phyloP scores from a whole-genome alignment of 192 early-diverging fungal species.

The Podila epicladia region DNA sequence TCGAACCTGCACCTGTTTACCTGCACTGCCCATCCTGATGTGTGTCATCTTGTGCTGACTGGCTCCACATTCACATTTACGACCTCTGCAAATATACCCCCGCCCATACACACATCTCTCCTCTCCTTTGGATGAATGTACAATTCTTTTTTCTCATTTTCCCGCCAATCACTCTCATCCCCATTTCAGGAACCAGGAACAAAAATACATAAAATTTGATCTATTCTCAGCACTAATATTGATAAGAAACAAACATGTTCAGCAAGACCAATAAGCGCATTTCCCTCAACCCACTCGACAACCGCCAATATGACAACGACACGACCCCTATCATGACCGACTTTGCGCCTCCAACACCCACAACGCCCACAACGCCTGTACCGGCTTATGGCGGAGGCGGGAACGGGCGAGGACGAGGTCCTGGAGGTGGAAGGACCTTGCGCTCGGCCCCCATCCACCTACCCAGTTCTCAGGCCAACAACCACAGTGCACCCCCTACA shows the following conservation, averaged over 20 bases:
- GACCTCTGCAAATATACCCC: not conserved
- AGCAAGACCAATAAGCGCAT: conserved; percentile 36
- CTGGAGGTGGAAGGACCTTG: conserved; percentile 13
- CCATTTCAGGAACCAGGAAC: too few species aligned
- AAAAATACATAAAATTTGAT: too few species aligned
- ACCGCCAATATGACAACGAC: conserved; percentile 29
- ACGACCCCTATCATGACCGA: conserved; percentile 47
- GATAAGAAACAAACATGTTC: conserved; percentile 21
- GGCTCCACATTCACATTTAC: not conserved
- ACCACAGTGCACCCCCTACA: not conserved
- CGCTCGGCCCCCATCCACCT: conserved; percentile 28
- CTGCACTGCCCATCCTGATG: not conserved
- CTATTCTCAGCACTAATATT: too few species aligned
- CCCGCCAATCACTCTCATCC: conserved; percentile 2
- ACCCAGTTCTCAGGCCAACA: not conserved
- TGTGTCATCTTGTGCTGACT: too few species aligned
- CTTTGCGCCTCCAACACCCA: conserved; percentile 28
- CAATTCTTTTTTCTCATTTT: not conserved
- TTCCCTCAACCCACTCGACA: conserved; percentile 36
- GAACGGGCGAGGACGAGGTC: conserved; percentile 6
- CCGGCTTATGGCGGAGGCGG: conserved; percentile 11
- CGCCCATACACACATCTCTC: not conserved
- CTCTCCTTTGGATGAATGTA: not conserved
- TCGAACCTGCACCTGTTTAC: not conserved
- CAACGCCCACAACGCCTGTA: conserved; percentile 32